These are phyloP conservation scores for Juncus effusus DNA, from an alignment of 176 grass and related monocot species.

Conservation along the genomic window DNA sequence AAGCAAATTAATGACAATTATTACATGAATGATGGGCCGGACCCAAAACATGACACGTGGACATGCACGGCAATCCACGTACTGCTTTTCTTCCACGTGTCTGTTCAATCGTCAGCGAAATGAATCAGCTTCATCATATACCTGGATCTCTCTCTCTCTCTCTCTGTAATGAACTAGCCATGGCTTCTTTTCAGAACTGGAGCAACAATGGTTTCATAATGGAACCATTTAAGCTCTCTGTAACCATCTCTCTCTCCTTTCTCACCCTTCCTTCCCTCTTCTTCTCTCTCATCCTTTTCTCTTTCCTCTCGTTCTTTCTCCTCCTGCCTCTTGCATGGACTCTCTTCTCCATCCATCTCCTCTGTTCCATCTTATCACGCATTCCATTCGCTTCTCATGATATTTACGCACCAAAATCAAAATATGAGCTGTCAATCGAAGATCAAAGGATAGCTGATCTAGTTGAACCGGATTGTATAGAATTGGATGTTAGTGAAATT, in stretches of 20 bases:
- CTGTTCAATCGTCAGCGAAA: constrained; percentile 2
- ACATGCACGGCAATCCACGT: not conserved
- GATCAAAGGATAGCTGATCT: not conserved
- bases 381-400: not conserved
- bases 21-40: too few species aligned
- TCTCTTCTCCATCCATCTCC: constrained; percentile 8
- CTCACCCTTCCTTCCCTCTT: constrained; percentile 27
- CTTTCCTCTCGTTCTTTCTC: constrained; percentile 22
- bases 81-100: constrained; percentile 17
- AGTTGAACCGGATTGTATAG: constrained; percentile 15
- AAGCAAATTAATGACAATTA: too few species aligned
- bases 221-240: constrained; percentile 21
- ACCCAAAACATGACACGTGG: too few species aligned
- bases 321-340: constrained; percentile 18
- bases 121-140: not conserved
- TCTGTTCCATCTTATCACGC: constrained; percentile 1
- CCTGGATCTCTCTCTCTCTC: not conserved
- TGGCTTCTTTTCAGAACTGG: constrained; percentile 15
- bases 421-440: not conserved
- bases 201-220: constrained; percentile 9
- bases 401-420: not conserved
- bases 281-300: constrained; percentile 27
- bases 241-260: constrained; percentile 10
- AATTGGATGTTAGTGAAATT: constrained; percentile 18
- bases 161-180: not conserved